Evolutionary conservation across 83 land plant species (phyloP), one percentile per base, ranked within the genome.

Genomic region (Picea engelmannii): DNA sequence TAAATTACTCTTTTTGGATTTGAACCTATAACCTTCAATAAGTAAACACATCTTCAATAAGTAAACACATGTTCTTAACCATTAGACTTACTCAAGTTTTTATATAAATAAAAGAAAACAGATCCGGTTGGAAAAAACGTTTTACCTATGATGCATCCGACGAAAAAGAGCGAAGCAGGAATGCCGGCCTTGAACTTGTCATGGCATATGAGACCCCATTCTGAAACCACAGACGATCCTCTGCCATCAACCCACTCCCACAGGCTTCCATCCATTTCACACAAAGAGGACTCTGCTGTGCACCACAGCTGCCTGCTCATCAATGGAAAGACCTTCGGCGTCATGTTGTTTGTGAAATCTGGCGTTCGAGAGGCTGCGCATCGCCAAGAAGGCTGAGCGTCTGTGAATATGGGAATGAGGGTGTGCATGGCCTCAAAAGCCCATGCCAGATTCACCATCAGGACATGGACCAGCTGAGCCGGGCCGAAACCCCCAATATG

Each of bases 361-460:
- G 47, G 20, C 6, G 1, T 38, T 5, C 17, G 44, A 17, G 4
- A 40, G n/a, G 42, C 61, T 7, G 64, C 61, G 77, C 88, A 88
- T 64, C 63, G 86, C 92, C 92, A 90, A 1, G 83, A 7, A 13
- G 92, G 92, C 16, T 65, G 75, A 1, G 88, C 88, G 61, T 91
- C 93, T 5, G 90, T 85, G 85, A 88, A 91, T 75, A 91, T 84
- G 75, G 64, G 79, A 83, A 91, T 82, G 84, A 91, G 88, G 35
- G 90, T 85, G 71, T 88, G 87, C 38, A 88, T 89, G 4, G 86
- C 87, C 67, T 91, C 93, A 73, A 91, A 88, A 42, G 82, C 15
- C 85, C 86, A 86, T 0, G 86, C 84, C 21, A 88, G 47, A 31
- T 89, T 82, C 42, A 91, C 86, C 35, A 91, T 62, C 12, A 76